Percentiles rank a stretch among this genome's conserved stretches.
These are phyloP conservation scores for Hyaloscypha finlandica DNA, from an alignment of 495 filamentous ascomycete genomes.

Conservation along the genomic window DNA sequence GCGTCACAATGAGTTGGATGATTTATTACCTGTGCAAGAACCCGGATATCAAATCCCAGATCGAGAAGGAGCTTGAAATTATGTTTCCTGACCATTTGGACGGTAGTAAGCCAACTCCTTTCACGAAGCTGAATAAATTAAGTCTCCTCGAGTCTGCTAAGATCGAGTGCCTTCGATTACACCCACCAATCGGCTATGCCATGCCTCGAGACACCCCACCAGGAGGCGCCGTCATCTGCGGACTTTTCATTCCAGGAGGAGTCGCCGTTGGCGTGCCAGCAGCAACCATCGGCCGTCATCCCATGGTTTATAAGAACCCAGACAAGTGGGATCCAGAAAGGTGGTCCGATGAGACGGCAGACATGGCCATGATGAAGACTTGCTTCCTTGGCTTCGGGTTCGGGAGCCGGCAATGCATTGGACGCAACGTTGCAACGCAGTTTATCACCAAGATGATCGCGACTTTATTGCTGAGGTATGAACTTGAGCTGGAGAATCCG, in stretches of 20 bases:
- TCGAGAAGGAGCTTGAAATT: slow-evolving; percentile 6
- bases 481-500: slow-evolving; percentile 17
- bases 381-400: slow-evolving; percentile 19
- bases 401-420: slow-evolving; percentile 17
- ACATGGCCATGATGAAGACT: slow-evolving; percentile 14
- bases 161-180: slow-evolving; percentile 49
- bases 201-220: slow-evolving; percentile 47
- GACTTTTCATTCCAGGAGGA: slow-evolving; percentile 47
- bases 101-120: neutral
- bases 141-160: slow-evolving; percentile 46
- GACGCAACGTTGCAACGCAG: slow-evolving; percentile 19
- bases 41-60: slow-evolving; percentile 6
- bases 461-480: slow-evolving; percentile 13
- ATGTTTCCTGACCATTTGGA: slow-evolving; percentile 12
- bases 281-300: slow-evolving; percentile 36
- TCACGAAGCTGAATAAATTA: slow-evolving; percentile 17
- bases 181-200: slow-evolving; percentile 38
- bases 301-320: slow-evolving; percentile 37
- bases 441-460: slow-evolving; percentile 19
- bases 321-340: slow-evolving; percentile 18
- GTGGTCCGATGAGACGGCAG: slow-evolving; percentile 12
- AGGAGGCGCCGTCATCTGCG: slow-evolving; percentile 48
- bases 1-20: slow-evolving; percentile 20
- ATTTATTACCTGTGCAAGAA: slow-evolving; percentile 21
- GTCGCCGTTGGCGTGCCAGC: slow-evolving; percentile 46